Evolutionary conservation across 306 rosid genomes (phyloP).

Genomic region (Vigna reflexopilosa): DNA sequence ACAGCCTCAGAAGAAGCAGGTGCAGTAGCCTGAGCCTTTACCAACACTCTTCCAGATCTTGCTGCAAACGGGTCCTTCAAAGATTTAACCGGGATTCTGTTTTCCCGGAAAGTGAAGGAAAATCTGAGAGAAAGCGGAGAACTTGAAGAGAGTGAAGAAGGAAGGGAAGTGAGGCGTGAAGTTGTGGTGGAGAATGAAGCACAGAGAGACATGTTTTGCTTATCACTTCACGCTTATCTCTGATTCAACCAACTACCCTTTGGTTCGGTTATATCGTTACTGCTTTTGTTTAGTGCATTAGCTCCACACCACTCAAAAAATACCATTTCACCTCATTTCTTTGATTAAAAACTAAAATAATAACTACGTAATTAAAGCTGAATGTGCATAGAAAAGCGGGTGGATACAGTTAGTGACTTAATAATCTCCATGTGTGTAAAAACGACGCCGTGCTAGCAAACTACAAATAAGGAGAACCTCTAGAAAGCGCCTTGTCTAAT

Average conservation of each 20-base stretch:
- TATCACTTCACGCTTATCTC: slow-evolving; percentile 49
- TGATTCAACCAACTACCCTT: slow-evolving; percentile 33
- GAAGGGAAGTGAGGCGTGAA: slow-evolving; percentile 49
- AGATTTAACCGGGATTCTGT: slow-evolving; percentile 31
- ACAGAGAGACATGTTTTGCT: slow-evolving; percentile 42
- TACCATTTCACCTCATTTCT: background rate
- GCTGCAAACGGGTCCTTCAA: slow-evolving; percentile 16
- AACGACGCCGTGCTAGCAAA: slow-evolving; percentile 9
- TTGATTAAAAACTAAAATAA: background rate
- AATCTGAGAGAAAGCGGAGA: slow-evolving; percentile 43
- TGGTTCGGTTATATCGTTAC: slow-evolving; percentile 34
- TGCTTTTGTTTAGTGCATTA: background rate
- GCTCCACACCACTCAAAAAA: background rate
- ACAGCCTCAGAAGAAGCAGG: slow-evolving; percentile 64
- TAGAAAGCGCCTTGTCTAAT: background rate
- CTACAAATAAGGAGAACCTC: background rate
- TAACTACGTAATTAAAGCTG: background rate
- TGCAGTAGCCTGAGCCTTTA: slow-evolving; percentile 61
- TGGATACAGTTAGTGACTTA: background rate
- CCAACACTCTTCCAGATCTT: slow-evolving; percentile 48
- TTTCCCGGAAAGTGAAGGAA: slow-evolving; percentile 46
- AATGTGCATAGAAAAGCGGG: background rate
- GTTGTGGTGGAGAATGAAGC: slow-evolving; percentile 58
- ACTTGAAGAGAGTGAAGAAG: slow-evolving; percentile 34
- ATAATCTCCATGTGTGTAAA: background rate